Conservation (phyloP, 441 rosid species). For the Adansonia madagascariensis region DNA sequence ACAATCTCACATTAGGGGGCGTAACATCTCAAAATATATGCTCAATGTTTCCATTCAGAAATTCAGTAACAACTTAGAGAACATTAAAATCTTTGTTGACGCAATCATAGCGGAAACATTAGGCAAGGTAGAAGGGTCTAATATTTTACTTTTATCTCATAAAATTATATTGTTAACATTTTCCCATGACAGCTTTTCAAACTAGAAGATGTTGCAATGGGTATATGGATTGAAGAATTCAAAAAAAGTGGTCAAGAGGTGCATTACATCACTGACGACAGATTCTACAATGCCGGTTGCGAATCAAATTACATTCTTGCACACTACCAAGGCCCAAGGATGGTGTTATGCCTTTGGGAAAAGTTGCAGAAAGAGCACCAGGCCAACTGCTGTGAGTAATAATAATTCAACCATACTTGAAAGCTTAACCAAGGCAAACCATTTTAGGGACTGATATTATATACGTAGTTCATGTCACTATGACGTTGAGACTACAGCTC, state of each 20-base stretch:
- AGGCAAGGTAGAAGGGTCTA: neutral
- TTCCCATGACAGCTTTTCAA: conserved; percentile 66
- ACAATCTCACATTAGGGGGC: neutral
- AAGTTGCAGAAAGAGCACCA: conserved; percentile 67
- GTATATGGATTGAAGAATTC: conserved; percentile 85
- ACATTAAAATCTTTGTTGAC: neutral
- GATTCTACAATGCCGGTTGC: conserved; percentile 79
- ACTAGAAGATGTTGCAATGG: conserved; percentile 92
- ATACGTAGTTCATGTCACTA: neutral
- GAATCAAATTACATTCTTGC: conserved; percentile 72
- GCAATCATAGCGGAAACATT: neutral
- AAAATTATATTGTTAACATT: neutral
- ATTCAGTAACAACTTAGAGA: neutral
- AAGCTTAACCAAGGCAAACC: neutral
- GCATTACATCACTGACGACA: conserved; percentile 61
- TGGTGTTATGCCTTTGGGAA: conserved; percentile 85
- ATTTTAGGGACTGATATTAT: neutral
- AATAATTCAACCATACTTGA: conserved; percentile 3
- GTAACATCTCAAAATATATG: neutral
- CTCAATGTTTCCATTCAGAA: neutral
- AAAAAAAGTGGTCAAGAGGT: conserved; percentile 59
- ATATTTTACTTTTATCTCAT: neutral
- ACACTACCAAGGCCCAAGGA: conserved; percentile 83
- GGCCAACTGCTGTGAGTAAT: conserved; percentile 76
- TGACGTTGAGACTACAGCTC: neutral